Conservation (phyloP, 768 basidiomycete genomes). For the Hydnum rufescens region DNA sequence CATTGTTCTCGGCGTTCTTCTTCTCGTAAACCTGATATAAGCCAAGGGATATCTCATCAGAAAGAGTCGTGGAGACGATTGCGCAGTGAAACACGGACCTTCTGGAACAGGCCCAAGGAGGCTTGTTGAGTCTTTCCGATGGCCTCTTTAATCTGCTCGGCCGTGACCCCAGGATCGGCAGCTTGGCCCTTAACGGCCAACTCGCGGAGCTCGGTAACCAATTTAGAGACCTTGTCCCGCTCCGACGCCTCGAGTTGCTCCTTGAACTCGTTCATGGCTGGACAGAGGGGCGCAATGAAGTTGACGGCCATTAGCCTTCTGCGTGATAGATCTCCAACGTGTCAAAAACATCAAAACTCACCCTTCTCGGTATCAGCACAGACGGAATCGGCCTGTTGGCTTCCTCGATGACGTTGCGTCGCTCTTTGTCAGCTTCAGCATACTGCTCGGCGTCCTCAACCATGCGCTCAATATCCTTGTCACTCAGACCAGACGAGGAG, state of each 20-base stretch:
- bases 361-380: slow-evolving; percentile 92
- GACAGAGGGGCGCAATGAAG: background rate
- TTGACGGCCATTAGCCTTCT: slow-evolving; percentile 4
- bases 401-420: slow-evolving; percentile 80
- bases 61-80: too few relatives aligned
- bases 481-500: slow-evolving; percentile 87
- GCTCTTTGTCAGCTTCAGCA: slow-evolving; percentile 81
- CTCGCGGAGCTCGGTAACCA: slow-evolving; percentile 73
- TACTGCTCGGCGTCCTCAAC: slow-evolving; percentile 83
- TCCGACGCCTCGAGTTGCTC: slow-evolving; percentile 83
- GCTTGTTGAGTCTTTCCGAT: slow-evolving; percentile 88
- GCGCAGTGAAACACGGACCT: too few relatives aligned
- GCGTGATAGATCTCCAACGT: background rate
- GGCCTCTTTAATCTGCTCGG: slow-evolving; percentile 81
- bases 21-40: slow-evolving; percentile 24
- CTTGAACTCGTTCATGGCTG: slow-evolving; percentile 94
- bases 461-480: slow-evolving; percentile 97
- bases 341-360: slow-evolving; percentile 18
- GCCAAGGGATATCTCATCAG: too few relatives aligned
- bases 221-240: slow-evolving; percentile 83
- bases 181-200: slow-evolving; percentile 77
- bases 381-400: slow-evolving; percentile 90
- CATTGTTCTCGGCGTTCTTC: slow-evolving; percentile 13
- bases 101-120: slow-evolving; percentile 92
- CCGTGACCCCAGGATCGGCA: slow-evolving; percentile 59